Conservation (phyloP, 2,329 filamentous ascomycete genomes). For the Talaromyces marneffei region DNA sequence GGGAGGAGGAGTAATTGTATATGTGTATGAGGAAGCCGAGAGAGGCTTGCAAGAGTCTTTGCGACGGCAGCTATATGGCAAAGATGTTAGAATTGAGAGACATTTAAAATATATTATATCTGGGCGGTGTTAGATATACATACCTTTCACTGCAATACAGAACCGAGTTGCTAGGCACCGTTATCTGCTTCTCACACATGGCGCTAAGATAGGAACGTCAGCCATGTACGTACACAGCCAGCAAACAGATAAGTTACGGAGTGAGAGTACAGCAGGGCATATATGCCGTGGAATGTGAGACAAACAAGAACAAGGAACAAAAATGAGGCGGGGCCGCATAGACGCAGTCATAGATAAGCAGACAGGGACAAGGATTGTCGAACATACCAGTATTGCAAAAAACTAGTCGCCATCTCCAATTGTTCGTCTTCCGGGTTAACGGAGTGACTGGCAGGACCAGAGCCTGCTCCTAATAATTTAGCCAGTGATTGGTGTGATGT, state of each 20-base stretch:
- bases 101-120: constrained; percentile 4
- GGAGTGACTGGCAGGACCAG: constrained; percentile 20
- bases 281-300: constrained; percentile 15
- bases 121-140: constrained; percentile 20
- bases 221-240: constrained; percentile 15
- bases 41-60: constrained; percentile 44
- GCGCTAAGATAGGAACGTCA: constrained; percentile 43
- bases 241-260: neutral
- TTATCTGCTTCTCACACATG: constrained; percentile 61
- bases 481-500: constrained; percentile 27
- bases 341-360: constrained; percentile 4
- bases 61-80: constrained; percentile 37
- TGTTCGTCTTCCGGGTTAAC: constrained; percentile 23
- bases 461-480: constrained; percentile 26
- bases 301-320: neutral
- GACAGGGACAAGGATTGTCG: neutral
- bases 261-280: neutral
- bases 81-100: neutral
- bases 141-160: constrained; percentile 63
- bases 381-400: constrained; percentile 43
- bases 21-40: constrained; percentile 33
- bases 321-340: constrained; percentile 8
- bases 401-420: constrained; percentile 40
- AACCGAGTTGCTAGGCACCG: constrained; percentile 53
- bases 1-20: constrained; percentile 25